phyloP scores from a whole-genome alignment of 2,329 filamentous ascomycete species.

The Elsinoe necatrix region DNA sequence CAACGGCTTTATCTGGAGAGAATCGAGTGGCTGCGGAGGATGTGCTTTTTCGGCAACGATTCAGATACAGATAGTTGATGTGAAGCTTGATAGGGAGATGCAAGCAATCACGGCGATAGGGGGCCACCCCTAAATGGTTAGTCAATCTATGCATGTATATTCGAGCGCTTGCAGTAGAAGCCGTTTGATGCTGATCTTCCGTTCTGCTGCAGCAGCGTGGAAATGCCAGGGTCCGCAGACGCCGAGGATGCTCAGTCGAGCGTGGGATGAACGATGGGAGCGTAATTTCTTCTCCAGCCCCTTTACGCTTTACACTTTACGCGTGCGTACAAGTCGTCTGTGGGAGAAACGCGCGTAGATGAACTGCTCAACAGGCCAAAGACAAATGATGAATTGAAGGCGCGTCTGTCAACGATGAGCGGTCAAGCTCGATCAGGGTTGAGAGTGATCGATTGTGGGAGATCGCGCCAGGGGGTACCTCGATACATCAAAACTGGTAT shows the following conservation, averaged over 20 bases:
- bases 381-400: background rate
- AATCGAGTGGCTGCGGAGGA: background rate
- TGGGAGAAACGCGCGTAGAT: background rate
- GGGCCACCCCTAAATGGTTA: background rate
- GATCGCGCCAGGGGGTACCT: background rate
- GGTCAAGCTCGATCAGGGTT: conserved; percentile 10
- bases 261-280: background rate
- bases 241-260: background rate
- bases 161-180: conserved; percentile 11
- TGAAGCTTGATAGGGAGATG: conserved; percentile 1
- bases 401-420: conserved; percentile 4
- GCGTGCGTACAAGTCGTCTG: background rate
- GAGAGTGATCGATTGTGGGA: conserved; percentile 3
- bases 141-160: conserved; percentile 9
- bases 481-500: background rate
- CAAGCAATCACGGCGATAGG: background rate
- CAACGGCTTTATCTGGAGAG: conserved; percentile 7
- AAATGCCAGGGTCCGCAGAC: background rate
- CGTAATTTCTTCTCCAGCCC: conserved; percentile 11
- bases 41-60: background rate
- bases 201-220: conserved; percentile 1
- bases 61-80: background rate
- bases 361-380: background rate
- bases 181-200: conserved; percentile 10
- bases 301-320: no score